Evolutionary conservation across 495 filamentous ascomycete species (phyloP).

Genomic region (Echria macrotheca): DNA sequence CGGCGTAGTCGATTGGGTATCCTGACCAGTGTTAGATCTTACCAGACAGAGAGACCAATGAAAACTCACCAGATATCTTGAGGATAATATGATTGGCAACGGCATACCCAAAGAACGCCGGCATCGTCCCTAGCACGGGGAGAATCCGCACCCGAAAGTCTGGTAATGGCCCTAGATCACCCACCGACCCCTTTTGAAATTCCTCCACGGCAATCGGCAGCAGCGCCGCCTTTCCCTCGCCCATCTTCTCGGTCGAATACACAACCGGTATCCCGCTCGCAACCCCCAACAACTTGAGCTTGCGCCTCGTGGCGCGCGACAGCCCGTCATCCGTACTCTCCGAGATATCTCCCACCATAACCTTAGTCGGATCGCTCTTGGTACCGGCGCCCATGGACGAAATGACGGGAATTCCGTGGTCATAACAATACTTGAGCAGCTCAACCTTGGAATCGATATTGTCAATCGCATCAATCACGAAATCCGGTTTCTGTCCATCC

Average conservation of each 20-base stretch:
- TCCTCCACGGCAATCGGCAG: constrained; percentile 85
- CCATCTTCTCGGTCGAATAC: constrained; percentile 87
- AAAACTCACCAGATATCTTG: constrained; percentile 53
- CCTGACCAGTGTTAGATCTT: constrained; percentile 31
- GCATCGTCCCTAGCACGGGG: constrained; percentile 94
- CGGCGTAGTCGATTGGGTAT: constrained; percentile 80
- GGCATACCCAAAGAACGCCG: constrained; percentile 87
- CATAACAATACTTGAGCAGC: constrained; percentile 79
- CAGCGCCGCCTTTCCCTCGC: constrained; percentile 84
- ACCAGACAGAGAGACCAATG: neutral
- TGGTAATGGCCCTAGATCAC: constrained; percentile 79
- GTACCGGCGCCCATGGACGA: constrained; percentile 97
- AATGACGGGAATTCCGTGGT: constrained; percentile 70
- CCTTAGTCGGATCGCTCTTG: constrained; percentile 91
- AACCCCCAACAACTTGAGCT: constrained; percentile 75
- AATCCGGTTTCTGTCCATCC: constrained; percentile 64
- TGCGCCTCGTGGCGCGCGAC: constrained; percentile 74
- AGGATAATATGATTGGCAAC: constrained; percentile 89
- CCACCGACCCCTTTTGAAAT: constrained; percentile 78
- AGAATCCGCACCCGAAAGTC: constrained; percentile 93
- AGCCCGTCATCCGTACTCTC: constrained; percentile 84
- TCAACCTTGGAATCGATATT: constrained; percentile 97
- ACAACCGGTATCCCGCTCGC: constrained; percentile 81
- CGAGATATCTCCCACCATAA: constrained; percentile 89
- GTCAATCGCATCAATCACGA: constrained; percentile 94